Evolutionary conservation across 139 green algal species (phyloP), one percentile per base, ranked within the genome.

Genomic region (Picocystis salinarum): DNA sequence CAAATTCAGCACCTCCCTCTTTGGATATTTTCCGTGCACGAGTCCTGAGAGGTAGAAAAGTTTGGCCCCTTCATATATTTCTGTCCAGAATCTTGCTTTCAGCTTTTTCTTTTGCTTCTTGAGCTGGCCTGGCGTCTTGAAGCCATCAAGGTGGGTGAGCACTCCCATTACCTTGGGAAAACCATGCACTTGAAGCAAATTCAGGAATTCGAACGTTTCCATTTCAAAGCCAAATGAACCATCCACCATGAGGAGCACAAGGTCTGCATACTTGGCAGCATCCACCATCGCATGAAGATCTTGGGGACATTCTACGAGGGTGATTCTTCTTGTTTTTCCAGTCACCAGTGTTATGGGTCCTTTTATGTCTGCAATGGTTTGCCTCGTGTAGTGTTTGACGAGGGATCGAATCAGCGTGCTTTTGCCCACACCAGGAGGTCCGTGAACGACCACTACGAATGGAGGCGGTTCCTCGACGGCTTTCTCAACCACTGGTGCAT

Each of bases 171-270:
- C 85, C 67, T 93, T 92, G 24, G 85, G 83, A 58, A 96, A 94
- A 15, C 80, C 80, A 59, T 87, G 73, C 33, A 80, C 63, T 69
- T 95, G 85, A 18, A 93, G 74, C 23, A 96, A 54, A 71, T 96
- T 98, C 33, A 95, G 67, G 61, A 95, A 94, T 71, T 98, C 88
- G 55, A 98, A 96, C 2, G 88, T 96, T 56, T 95, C 88, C 88
- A 98, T 96, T 63, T 98, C 88, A 55, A 98, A 93, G 3, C 88
- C 88, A 56, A 93, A 98, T 25, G 50, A 62, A 22, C 73, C 88
- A 45, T 98, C 88, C 0, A 93, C 63, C 50, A 94, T 45, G 26
- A 98, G 77, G 50, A 98, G 69, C 41, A 94, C 88, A 58, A 98
- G 63, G 64, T 98, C 88, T 1, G 85, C 87, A 34, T 82, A 80